Evolutionary conservation across 371 early-diverging fungal genomes (phyloP).

Genomic region (Mortierella sp.): DNA sequence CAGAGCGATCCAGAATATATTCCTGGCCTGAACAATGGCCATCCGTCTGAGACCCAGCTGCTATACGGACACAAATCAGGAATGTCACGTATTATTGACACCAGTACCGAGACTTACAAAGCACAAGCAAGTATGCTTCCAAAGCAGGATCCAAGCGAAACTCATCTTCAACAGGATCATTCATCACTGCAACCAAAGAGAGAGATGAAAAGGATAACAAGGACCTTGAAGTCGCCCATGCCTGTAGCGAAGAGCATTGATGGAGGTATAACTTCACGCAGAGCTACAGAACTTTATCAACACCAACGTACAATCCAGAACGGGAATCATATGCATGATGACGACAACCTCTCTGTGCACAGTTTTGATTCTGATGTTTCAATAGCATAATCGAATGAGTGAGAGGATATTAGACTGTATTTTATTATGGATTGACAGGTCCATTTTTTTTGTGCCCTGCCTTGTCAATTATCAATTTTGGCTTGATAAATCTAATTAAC

Average conservation of each 20-base stretch:
- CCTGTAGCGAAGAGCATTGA: background rate
- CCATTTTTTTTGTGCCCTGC: no score
- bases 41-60: no score
- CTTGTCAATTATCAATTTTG: no score
- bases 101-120: background rate
- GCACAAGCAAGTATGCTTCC: background rate
- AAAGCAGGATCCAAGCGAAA: background rate
- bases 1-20: no score
- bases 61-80: no score
- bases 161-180: background rate
- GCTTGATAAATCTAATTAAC: no score
- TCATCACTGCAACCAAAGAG: slow-evolving; percentile 12
- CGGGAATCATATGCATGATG: slow-evolving; percentile 15
- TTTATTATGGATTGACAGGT: no score
- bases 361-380: slow-evolving; percentile 25
- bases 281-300: background rate
- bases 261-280: background rate
- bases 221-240: background rate
- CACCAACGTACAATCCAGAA: background rate
- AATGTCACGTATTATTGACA: background rate
- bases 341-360: slow-evolving; percentile 28
- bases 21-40: no score
- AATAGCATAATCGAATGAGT: no score
- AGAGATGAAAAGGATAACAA: slow-evolving; percentile 26
- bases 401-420: no score